phyloP scores from a whole-genome alignment of 106 monocot species.

The Platanthera guangdongensis region DNA sequence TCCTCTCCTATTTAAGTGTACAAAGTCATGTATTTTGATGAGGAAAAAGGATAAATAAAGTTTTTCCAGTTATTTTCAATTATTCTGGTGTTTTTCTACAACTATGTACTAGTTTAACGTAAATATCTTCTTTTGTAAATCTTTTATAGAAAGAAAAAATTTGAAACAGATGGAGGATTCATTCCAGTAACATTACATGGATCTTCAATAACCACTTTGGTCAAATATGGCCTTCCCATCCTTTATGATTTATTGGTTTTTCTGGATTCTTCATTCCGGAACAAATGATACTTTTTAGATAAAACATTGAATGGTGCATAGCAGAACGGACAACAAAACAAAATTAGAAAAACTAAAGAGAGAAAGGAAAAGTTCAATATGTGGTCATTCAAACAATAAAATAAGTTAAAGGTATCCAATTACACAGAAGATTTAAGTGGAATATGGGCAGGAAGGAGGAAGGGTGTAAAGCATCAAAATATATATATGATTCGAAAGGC shows the following conservation, averaged over 20 bases:
- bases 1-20: too few relatives aligned
- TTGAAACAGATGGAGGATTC: not conserved
- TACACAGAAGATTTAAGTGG: too few relatives aligned
- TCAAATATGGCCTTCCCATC: not conserved
- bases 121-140: not conserved
- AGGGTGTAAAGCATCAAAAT: too few relatives aligned
- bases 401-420: not conserved
- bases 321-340: not conserved
- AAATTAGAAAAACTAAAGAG: not conserved
- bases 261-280: not conserved
- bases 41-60: too few relatives aligned
- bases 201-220: not conserved
- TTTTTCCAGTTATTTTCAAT: too few relatives aligned
- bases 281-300: not conserved
- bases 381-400: slow-evolving; percentile 2
- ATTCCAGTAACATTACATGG: not conserved
- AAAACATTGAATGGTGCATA: not conserved
- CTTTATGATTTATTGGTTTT: not conserved
- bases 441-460: too few relatives aligned
- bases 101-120: too few relatives aligned
- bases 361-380: not conserved
- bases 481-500: not conserved
- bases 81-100: too few relatives aligned
- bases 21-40: too few relatives aligned
- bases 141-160: not conserved